These are phyloP conservation scores for Mytilinidion resinicola DNA, from an alignment of 495 filamentous ascomycete genomes.

Conservation along the genomic window DNA sequence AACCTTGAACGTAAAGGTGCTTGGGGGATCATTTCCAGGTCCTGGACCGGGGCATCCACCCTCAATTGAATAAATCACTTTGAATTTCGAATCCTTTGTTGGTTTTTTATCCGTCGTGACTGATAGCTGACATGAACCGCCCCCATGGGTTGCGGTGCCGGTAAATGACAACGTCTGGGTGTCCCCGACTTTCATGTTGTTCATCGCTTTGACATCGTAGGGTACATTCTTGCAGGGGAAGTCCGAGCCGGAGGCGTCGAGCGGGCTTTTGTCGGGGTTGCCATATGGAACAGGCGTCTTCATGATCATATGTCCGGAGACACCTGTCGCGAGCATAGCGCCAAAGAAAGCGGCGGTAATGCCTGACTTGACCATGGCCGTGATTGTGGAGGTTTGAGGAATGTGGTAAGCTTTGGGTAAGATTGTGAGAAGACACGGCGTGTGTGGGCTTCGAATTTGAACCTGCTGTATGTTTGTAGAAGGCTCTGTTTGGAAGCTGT, in stretches of 20 bases:
- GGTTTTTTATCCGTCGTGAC: slow-evolving; percentile 66
- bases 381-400: too few relatives aligned
- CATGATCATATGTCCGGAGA: slow-evolving; percentile 67
- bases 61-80: slow-evolving; percentile 75
- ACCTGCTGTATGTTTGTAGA: too few relatives aligned
- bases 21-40: slow-evolving; percentile 42
- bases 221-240: slow-evolving; percentile 71
- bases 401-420: too few relatives aligned
- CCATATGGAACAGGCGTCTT: slow-evolving; percentile 59
- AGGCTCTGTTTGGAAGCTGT: too few relatives aligned
- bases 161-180: slow-evolving; percentile 48
- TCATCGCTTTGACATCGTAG: slow-evolving; percentile 41
- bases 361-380: too few relatives aligned
- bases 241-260: slow-evolving; percentile 57
- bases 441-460: too few relatives aligned
- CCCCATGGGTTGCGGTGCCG: slow-evolving; percentile 66
- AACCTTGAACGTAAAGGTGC: slow-evolving; percentile 49
- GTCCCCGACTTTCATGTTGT: slow-evolving; percentile 48
- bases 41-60: slow-evolving; percentile 67
- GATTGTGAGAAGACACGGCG: too few relatives aligned
- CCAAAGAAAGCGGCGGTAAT: not conserved
- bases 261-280: slow-evolving; percentile 48
- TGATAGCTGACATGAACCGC: slow-evolving; percentile 79
- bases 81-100: slow-evolving; percentile 53
- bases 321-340: slow-evolving; percentile 40